Evolutionary conservation across 2,329 filamentous ascomycete species (phyloP).

Genomic region (Cladophialophora yegresii): DNA sequence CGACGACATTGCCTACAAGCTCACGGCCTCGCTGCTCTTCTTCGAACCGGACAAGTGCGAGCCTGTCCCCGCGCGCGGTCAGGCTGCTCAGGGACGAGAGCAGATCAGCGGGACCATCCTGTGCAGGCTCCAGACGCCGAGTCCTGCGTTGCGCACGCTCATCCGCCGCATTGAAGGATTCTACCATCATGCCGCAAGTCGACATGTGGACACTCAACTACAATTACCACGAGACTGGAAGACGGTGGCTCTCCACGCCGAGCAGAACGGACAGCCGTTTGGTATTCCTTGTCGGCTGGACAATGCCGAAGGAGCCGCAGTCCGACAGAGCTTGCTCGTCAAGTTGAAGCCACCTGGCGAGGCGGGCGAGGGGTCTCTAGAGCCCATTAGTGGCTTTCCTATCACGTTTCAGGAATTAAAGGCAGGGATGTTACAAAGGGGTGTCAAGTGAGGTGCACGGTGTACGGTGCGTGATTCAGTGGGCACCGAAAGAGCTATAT

Average conservation of each 20-base stretch:
- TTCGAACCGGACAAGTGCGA: slow-evolving; percentile 4
- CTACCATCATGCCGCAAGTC: neutral
- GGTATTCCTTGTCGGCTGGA: slow-evolving; percentile 1
- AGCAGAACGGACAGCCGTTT: slow-evolving; percentile 1
- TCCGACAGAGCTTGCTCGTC: slow-evolving; percentile 8
- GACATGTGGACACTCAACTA: neutral
- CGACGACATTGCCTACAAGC: slow-evolving; percentile 4
- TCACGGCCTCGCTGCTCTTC: slow-evolving; percentile 9
- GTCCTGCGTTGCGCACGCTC: neutral
- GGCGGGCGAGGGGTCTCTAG: neutral
- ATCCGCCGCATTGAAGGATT: slow-evolving; percentile 9
- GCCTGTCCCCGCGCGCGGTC: neutral
- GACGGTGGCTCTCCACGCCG: neutral
- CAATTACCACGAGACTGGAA: neutral
- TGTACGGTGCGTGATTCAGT: no score
- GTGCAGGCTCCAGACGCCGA: neutral
- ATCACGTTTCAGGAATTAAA: slow-evolving; percentile 8
- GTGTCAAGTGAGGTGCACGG: neutral
- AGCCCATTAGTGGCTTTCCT: slow-evolving; percentile 9
- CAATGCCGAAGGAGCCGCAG: neutral
- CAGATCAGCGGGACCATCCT: slow-evolving; percentile 7
- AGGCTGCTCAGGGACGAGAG: neutral
- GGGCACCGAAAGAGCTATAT: no score
- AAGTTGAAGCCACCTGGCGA: slow-evolving; percentile 10
- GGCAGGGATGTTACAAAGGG: slow-evolving; percentile 5